Percentiles rank a stretch among this genome's conserved stretches.
These are phyloP conservation scores for Salix viminalis DNA, from an alignment of 345 rosid genomes.

Conservation along the genomic window DNA sequence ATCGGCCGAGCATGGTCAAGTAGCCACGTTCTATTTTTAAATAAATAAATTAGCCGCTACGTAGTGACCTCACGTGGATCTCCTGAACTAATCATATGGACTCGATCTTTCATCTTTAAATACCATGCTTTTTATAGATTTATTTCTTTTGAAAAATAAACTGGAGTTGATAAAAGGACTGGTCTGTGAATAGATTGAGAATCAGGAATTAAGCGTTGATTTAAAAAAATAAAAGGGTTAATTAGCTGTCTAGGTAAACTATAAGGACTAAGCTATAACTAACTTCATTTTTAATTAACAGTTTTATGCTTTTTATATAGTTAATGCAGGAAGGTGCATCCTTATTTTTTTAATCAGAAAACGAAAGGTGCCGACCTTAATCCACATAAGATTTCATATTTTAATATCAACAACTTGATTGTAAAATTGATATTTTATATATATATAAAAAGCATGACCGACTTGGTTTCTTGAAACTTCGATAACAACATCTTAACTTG, in stretches of 20 bases:
- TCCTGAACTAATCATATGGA: constrained; percentile 15
- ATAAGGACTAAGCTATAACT: background rate
- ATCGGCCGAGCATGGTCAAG: background rate
- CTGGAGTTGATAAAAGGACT: background rate
- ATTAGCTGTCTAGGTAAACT: background rate
- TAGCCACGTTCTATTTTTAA: background rate
- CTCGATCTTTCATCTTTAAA: background rate
- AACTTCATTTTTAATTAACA: background rate
- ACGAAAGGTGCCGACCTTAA: constrained; percentile 2
- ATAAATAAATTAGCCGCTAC: no score
- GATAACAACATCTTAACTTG: background rate
- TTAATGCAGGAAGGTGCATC: background rate
- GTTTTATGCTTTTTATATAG: background rate
- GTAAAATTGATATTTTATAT: background rate
- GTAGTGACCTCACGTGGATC: constrained; percentile 8
- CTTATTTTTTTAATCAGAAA: background rate
- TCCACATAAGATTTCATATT: background rate
- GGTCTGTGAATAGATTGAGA: background rate
- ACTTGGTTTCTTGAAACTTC: background rate
- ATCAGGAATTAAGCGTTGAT: background rate
- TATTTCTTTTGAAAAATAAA: background rate
- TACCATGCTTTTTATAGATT: background rate
- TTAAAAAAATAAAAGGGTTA: background rate
- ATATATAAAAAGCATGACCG: no score
- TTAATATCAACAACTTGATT: constrained; percentile 6